Percentiles rank a stretch among this genome's conserved stretches.
These are phyloP conservation scores for Amorphotheca resinae DNA, from an alignment of 495 filamentous ascomycete genomes.

Conservation along the genomic window DNA sequence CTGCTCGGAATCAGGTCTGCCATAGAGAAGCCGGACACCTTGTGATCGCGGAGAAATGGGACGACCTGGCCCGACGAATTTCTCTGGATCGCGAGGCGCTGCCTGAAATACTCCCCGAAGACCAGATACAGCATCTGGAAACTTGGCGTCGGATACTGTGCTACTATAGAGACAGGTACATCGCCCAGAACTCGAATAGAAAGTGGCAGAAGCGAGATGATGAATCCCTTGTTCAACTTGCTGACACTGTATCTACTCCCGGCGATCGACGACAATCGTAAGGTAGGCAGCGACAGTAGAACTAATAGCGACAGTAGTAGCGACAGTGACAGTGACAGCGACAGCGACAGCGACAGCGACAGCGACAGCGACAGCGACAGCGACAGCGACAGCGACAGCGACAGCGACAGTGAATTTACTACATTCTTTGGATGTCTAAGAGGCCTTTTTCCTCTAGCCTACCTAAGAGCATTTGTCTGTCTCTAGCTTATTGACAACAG, in stretches of 20 bases:
- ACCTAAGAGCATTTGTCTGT: no score
- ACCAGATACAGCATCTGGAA: conserved; percentile 5
- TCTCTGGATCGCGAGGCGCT: conserved; percentile 6
- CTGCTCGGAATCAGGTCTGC: conserved; percentile 13
- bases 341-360: no score
- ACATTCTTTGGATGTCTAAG: no score
- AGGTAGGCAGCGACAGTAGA: no score
- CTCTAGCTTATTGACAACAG: no score
- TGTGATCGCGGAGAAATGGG: conserved; percentile 9
- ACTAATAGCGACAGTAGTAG: no score
- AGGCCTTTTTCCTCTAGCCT: no score
- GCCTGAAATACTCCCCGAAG: conserved; percentile 6
- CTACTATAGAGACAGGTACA: conserved; percentile 6
- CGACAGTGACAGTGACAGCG: no score
- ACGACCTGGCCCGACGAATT: conserved; percentile 5
- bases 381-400: no score
- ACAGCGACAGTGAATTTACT: no score
- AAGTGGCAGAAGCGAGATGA: background rate
- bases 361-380: no score
- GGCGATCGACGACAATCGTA: conserved; percentile 3
- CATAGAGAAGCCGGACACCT: conserved; percentile 12
- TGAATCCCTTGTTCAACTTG: conserved; percentile 1
- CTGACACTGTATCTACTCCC: conserved; percentile 5
- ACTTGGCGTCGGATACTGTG: conserved; percentile 5
- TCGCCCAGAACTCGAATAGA: conserved; percentile 3